Evolutionary conservation across 2,329 filamentous ascomycete species (phyloP).

Genomic region (Aspergillus ustus): DNA sequence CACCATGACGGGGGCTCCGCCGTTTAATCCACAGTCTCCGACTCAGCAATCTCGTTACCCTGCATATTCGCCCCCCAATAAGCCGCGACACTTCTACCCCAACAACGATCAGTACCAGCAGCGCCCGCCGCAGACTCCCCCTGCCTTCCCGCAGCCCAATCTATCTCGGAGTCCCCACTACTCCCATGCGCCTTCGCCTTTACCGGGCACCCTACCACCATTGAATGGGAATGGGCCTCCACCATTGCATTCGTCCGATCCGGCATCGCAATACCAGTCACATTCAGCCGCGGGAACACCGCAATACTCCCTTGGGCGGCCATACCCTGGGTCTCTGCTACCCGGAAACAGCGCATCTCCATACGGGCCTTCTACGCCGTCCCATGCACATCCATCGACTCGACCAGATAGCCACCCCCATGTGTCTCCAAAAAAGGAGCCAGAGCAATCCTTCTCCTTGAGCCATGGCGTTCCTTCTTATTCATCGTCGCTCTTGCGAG

Average conservation of each 20-base stretch:
- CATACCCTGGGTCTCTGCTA: conserved; percentile 41
- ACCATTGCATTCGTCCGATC: conserved; percentile 36
- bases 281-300: conserved; percentile 37
- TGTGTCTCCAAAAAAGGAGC: conserved; percentile 47
- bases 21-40: conserved; percentile 51
- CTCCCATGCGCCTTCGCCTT: conserved; percentile 45
- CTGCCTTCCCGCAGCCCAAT: conserved; percentile 41
- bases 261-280: conserved; percentile 41
- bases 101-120: conserved; percentile 50
- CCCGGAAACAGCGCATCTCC: conserved; percentile 42
- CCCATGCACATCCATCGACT: conserved; percentile 48
- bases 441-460: conserved; percentile 40
- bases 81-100: conserved; percentile 47
- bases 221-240: conserved; percentile 43
- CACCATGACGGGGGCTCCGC: conserved; percentile 51
- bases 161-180: conserved; percentile 48
- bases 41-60: conserved; percentile 49
- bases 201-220: conserved; percentile 45
- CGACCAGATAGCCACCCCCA: conserved; percentile 44
- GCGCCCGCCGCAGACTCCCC: conserved; percentile 49
- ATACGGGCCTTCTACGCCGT: conserved; percentile 41
- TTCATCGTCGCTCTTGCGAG: conserved; percentile 37
- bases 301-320: conserved; percentile 40
- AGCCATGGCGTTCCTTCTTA: conserved; percentile 36
- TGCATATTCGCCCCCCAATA: conserved; percentile 49